Evolutionary conservation across 179 eudicot species (phyloP), one percentile per base, ranked within the genome.

Genomic region (Heliamphora pulchella): DNA sequence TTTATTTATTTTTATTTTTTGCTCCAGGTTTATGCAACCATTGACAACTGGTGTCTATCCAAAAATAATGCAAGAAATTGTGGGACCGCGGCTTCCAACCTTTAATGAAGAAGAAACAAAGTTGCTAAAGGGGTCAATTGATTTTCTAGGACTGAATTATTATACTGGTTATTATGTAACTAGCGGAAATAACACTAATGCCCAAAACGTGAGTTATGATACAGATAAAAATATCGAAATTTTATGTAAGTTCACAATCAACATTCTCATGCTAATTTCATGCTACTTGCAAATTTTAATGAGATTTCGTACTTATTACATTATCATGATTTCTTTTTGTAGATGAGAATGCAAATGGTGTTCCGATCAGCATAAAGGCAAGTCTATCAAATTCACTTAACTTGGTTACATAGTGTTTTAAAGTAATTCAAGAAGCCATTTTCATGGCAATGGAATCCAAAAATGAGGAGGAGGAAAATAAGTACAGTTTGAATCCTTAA

Each of bases 101-200:
- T 57, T 57, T 57, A 57, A 9, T 8, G 47, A 73, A 59, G 59
- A 77, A 11, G 51, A 84, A 67, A 57, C 75, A 6, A n/a, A 63
- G 31, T 61, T 84, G 83, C 5, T 84, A 4, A 71, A 77, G n/a
- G 78, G 80, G 7, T 77, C 86, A 10, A 74, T 66, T 77, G 86
- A 84, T 65, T 84, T 70, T 17, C 20, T 84, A 3, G 86, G 86
- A 39, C 1, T 84, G 39, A 84, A 84, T 22, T 80, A 84, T 67
- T 84, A 80, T 61, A 77, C 79, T 18, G 55, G 57, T 18, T 2
- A 46, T 69, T 50, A 67, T 7, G 66, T 74, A 76, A 1, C 67
- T 44, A 15, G n/a, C 43, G 44, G 61, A 70, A 66, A 67, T 47
- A 41, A 53, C 9, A 4, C 58, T 61, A 22, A 14, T 20, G 18